phyloP scores from a whole-genome alignment of 306 rosid species.

The Abrus pulchellus region DNA sequence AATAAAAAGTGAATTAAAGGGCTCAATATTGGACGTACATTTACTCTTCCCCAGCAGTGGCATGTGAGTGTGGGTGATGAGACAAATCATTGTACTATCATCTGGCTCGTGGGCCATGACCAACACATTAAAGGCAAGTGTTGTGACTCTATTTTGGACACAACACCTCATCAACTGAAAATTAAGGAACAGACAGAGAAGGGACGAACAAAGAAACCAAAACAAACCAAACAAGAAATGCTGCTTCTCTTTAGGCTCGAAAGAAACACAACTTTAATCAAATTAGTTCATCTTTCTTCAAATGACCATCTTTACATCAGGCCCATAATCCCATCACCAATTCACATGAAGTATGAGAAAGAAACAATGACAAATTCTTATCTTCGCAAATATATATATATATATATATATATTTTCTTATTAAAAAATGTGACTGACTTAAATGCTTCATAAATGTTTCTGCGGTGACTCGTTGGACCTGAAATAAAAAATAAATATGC shows the following conservation, averaged over 20 bases:
- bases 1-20: background rate
- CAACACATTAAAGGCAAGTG: constrained; percentile 33
- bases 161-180: constrained; percentile 4
- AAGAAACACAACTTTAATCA: constrained; percentile 3
- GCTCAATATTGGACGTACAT: background rate
- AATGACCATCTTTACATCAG: constrained; percentile 14
- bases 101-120: constrained; percentile 17
- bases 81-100: constrained; percentile 29
- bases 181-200: background rate
- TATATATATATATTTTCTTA: background rate
- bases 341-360: constrained; percentile 20
- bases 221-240: constrained; percentile 10
- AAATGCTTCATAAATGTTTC: constrained; percentile 30
- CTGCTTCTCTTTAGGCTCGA: constrained; percentile 24
- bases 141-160: constrained; percentile 23
- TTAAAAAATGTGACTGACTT: constrained; percentile 3
- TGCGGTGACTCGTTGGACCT: constrained; percentile 19
- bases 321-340: background rate
- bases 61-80: constrained; percentile 7
- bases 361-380: background rate
- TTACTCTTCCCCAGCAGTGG: background rate
- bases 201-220: background rate
- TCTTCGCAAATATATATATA: background rate
- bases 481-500: background rate
- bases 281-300: background rate